Conservation (phyloP, 2,329 filamentous ascomycete genomes). For the Echinosphaeria canescens region DNA sequence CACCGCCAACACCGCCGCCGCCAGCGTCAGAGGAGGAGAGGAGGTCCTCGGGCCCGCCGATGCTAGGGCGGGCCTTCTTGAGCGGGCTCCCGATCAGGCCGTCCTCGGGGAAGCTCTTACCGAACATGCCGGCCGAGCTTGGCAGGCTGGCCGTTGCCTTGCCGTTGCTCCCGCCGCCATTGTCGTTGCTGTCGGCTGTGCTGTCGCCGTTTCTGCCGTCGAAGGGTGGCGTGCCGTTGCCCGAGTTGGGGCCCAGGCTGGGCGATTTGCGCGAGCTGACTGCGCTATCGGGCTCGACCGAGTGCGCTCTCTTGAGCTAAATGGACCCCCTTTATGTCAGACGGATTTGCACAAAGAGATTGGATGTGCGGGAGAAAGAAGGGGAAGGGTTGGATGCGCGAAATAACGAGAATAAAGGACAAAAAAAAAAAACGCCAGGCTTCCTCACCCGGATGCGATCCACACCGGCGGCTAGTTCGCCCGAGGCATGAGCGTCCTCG, state of each 20-base stretch:
- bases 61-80: conserved; percentile 51
- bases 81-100: conserved; percentile 41
- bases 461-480: conserved; percentile 61
- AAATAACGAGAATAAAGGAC: not conserved
- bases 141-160: no score
- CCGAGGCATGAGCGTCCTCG: conserved; percentile 50
- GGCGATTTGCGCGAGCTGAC: conserved; percentile 21
- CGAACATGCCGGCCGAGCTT: conserved; percentile 13
- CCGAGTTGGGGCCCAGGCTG: conserved; percentile 14
- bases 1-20: conserved; percentile 17
- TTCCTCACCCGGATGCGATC: conserved; percentile 57
- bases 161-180: conserved; percentile 10
- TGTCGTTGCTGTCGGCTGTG: conserved; percentile 6
- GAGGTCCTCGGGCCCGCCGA: conserved; percentile 17
- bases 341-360: no score
- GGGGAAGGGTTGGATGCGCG: conserved; percentile 7
- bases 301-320: conserved; percentile 73
- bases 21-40: conserved; percentile 3
- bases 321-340: no score
- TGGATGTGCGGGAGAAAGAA: no score
- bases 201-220: no score
- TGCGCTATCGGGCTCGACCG: conserved; percentile 39
- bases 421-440: conserved; percentile 1
- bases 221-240: conserved; percentile 16
- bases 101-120: conserved; percentile 22